phyloP scores from a whole-genome alignment of 805 yeast genomes.

The Jamesozyma gamospora region DNA sequence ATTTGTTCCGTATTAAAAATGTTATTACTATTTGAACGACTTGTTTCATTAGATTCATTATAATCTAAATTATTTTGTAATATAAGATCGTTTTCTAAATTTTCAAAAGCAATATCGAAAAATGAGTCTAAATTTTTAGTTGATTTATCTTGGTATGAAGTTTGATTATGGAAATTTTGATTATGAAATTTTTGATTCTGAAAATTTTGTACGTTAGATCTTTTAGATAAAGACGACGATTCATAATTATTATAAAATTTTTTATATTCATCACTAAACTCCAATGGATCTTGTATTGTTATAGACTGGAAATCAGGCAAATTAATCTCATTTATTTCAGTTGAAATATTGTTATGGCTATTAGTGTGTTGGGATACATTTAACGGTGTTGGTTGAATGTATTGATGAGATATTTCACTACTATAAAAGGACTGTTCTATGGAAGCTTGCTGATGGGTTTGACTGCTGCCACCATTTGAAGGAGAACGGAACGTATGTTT shows the following conservation, averaged over 20 bases:
- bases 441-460: not conserved
- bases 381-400: not conserved
- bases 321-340: no score
- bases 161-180: no score
- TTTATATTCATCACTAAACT: slow-evolving; percentile 23
- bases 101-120: slow-evolving; percentile 17
- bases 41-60: not conserved
- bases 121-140: slow-evolving; percentile 3
- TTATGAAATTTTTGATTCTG: no score
- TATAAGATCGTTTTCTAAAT: slow-evolving; percentile 19
- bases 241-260: slow-evolving; percentile 19
- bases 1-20: slow-evolving; percentile 15
- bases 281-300: slow-evolving; percentile 23
- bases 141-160: not conserved
- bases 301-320: slow-evolving; percentile 16
- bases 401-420: not conserved
- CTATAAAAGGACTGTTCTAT: not conserved
- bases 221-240: not conserved
- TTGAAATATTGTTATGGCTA: no score
- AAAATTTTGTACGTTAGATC: no score
- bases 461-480: no score
- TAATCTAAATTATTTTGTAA: no score
- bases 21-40: not conserved
- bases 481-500: no score
- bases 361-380: not conserved